A percentile compares a stretch with the other conserved stretches of the same genome.
These are phyloP conservation scores for Citrullus mucosospermus DNA, from an alignment of 306 rosid species.

Conservation along the genomic window DNA sequence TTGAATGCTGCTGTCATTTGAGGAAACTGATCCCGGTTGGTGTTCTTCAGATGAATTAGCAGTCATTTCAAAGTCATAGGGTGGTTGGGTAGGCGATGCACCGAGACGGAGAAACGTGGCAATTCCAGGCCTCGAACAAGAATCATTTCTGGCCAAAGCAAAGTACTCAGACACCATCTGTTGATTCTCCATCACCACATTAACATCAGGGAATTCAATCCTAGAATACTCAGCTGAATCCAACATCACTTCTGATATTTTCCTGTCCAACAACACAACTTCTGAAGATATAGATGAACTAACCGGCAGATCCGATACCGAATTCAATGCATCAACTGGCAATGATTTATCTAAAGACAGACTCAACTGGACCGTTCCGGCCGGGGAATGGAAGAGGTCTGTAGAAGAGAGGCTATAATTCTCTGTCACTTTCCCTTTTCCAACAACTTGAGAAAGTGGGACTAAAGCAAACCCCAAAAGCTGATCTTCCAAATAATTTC, in stretches of 20 bases:
- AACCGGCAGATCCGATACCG: constrained; percentile 24
- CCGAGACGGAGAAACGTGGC: constrained; percentile 75
- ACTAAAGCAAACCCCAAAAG: constrained; percentile 83
- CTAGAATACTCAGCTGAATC: constrained; percentile 70
- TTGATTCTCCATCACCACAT: constrained; percentile 55
- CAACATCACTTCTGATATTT: constrained; percentile 31
- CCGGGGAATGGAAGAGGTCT: constrained; percentile 91
- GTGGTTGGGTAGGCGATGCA: constrained; percentile 30
- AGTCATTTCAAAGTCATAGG: constrained; percentile 50
- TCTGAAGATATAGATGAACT: constrained; percentile 80
- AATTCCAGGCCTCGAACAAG: constrained; percentile 15
- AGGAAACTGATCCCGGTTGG: constrained; percentile 36
- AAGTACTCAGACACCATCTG: constrained; percentile 81
- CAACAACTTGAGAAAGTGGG: constrained; percentile 45
- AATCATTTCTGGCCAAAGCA: constrained; percentile 15
- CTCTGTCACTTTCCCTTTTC: constrained; percentile 55
- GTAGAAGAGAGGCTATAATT: constrained; percentile 82
- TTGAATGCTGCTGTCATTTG: constrained; percentile 45
- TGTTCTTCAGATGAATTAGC: constrained; percentile 29
- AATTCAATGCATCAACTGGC: constrained; percentile 18
- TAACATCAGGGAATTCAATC: constrained; percentile 75
- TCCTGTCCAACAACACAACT: constrained; percentile 62
- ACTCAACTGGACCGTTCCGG: constrained; percentile 68
- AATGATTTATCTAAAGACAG: constrained; percentile 39
- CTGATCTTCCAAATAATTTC: constrained; percentile 75